These are phyloP conservation scores for Lentinula aciculospora DNA, from an alignment of 768 basidiomycete genomes.

Conservation along the genomic window DNA sequence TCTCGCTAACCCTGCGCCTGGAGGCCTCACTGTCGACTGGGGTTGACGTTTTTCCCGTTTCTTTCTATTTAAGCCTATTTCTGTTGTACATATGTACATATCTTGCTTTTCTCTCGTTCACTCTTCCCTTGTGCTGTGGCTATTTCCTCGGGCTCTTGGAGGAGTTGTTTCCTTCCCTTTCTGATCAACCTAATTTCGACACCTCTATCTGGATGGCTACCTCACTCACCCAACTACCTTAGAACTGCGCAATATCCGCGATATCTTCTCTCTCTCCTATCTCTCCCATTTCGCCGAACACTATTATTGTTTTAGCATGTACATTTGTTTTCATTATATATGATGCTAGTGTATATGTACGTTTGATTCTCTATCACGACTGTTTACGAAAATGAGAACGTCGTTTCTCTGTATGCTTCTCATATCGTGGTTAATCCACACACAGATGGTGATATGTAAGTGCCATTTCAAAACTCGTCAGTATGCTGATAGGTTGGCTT, in stretches of 20 bases:
- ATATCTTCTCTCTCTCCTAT: too few relatives aligned
- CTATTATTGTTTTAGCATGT: not conserved
- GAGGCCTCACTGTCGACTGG: slow-evolving; percentile 78
- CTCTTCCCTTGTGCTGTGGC: not conserved
- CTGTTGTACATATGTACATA: not conserved
- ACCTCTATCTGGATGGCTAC: not conserved
- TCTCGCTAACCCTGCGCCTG: slow-evolving; percentile 55
- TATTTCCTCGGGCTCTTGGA: not conserved
- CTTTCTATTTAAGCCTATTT: not conserved
- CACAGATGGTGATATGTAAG: too few relatives aligned
- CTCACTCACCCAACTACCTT: not conserved
- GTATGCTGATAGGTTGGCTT: too few relatives aligned
- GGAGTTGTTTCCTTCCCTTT: not conserved
- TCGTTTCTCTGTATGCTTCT: too few relatives aligned
- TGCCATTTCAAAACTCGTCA: too few relatives aligned
- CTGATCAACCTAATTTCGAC: not conserved
- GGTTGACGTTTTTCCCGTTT: slow-evolving; percentile 31
- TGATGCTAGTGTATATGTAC: not conserved
- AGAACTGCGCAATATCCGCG: not conserved
- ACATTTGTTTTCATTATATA: not conserved
- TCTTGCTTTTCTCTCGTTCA: not conserved
- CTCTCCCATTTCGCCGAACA: not conserved
- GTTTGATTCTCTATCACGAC: not conserved
- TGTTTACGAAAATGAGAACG: too few relatives aligned
- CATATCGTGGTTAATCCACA: too few relatives aligned